phyloP scores from a whole-genome alignment of 1,284 basidiomycete genomes.

The Dichomitus squalens region DNA sequence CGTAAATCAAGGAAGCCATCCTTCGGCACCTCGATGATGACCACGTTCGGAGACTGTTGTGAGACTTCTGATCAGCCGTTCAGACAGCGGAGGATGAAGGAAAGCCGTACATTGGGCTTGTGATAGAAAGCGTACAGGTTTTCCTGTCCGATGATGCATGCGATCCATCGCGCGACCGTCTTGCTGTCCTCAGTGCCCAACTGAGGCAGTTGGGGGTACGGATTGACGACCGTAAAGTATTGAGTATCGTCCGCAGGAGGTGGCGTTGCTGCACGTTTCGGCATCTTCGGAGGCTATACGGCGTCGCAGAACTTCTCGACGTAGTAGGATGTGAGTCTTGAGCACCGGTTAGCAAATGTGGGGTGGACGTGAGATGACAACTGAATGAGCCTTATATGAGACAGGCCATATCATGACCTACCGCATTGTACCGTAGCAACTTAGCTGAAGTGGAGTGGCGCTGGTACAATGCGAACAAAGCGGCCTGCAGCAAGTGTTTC shows the following conservation, averaged over 20 bases:
- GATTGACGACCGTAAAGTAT: slow-evolving; percentile 61
- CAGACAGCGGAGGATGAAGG: neutral
- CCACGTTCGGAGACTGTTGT: slow-evolving; percentile 60
- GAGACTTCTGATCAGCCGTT: neutral
- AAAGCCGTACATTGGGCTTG: slow-evolving; percentile 60
- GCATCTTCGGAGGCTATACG: no score
- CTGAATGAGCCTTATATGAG: no score
- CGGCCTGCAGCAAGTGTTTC: no score
- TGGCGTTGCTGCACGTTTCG: slow-evolving; percentile 56
- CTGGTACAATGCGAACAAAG: no score
- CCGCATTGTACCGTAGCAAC: no score
- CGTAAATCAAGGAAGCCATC: slow-evolving; percentile 38
- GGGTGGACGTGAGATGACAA: no score
- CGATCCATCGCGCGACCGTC: slow-evolving; percentile 64
- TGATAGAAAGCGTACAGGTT: slow-evolving; percentile 57
- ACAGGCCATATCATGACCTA: no score
- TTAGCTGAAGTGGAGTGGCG: no score
- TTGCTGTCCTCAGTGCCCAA: slow-evolving; percentile 55
- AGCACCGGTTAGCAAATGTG: no score
- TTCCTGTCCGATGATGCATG: slow-evolving; percentile 50
- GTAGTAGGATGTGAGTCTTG: no score
- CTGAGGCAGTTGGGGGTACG: slow-evolving; percentile 60
- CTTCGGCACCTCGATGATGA: slow-evolving; percentile 61
- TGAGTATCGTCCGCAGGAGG: slow-evolving; percentile 57
- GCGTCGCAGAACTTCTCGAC: no score